phyloP scores from a whole-genome alignment of 1,284 basidiomycete genomes.

The Ganoderma sinense region DNA sequence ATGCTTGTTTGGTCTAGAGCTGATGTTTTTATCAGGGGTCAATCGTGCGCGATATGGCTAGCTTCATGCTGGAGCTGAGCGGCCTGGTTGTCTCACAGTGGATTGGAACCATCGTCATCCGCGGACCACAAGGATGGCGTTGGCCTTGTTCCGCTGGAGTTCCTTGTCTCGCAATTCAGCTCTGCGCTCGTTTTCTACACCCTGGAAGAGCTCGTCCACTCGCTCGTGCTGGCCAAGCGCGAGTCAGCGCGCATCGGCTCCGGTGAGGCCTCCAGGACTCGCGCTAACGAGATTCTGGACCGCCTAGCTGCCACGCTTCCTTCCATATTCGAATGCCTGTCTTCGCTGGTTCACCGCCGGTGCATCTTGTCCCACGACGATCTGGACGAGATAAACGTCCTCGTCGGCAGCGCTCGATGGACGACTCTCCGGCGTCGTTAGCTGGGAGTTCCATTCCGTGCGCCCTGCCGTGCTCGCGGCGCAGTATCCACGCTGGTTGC shows the following conservation, averaged over 20 bases:
- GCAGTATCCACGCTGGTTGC: conserved; percentile 10
- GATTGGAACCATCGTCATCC: conserved; percentile 1
- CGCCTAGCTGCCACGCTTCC: conserved; percentile 3
- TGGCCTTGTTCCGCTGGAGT: background rate
- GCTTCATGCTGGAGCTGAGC: conserved; percentile 3
- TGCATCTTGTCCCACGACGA: conserved; percentile 18
- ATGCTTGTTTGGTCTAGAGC: background rate
- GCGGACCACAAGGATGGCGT: background rate
- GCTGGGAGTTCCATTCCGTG: conserved; percentile 22
- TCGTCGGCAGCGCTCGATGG: conserved; percentile 4
- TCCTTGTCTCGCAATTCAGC: too few relatives aligned
- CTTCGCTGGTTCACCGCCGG: background rate
- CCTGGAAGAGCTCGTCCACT: conserved; percentile 12
- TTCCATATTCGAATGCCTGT: background rate
- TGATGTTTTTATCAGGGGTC: background rate
- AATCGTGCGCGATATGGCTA: background rate
- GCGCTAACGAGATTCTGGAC: background rate
- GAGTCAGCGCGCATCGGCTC: background rate
- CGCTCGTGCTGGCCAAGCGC: conserved; percentile 4
- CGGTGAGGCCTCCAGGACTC: background rate
- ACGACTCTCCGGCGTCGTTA: conserved; percentile 6
- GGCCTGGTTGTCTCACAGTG: conserved; percentile 3
- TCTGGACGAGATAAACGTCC: conserved; percentile 14
- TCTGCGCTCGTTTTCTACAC: conserved; percentile 9
- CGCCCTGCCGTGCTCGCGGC: conserved; percentile 13